Base-by-base conservation (phyloP, 2,329 filamentous ascomycete genomes). In the Ceratocystis diversiconidia region DNA sequence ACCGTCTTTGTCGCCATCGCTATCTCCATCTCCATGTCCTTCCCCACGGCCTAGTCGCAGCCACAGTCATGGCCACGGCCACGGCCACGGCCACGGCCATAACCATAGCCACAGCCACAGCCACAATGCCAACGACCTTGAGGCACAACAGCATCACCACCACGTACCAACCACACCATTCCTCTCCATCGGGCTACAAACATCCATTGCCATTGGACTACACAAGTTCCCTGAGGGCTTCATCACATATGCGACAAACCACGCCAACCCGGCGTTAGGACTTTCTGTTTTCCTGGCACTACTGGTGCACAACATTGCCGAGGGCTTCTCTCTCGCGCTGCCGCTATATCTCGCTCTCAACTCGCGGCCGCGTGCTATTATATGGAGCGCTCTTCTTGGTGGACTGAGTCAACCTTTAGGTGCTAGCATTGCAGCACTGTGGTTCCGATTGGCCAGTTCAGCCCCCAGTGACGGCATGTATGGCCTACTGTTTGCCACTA, bases 271-370 rank as follows among this genome's bases (percentile, higher is more conserved):
- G 0, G 80, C 82, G 0, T 83, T 99, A 0, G 94, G 94, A 22
- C 85, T 96, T 75, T 88, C 89, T 63, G 90, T 99, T 65, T 99
- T 99, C 76, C 83, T 97, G 74, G 92, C 94, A 0, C 82, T 99
- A 6, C 96, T 96, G 73, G 92, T 99, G 67, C 94, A 99, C 80
- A 99, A 97, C 76, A 95, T 99, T 72, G 92, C 90, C 32, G 94
- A 99, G 77, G 94, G 94, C 1, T 97, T 97, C 73, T 90, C 92
- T 68, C 88, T 99, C 82, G 90, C 91, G 0, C 78, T 99, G 0
- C 94, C 94, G 0, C 80, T 99, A 0, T 99, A 95, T 75, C 88
- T 99, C 71, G 94, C 94, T 1, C 83, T 96, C 41, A 83, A 87
- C 68, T 92, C 86, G 67, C 87, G 91, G 59, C 78, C 84, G 72